Conservation (phyloP, 306 rosid species). For the Cucurbita argyrosperma region DNA sequence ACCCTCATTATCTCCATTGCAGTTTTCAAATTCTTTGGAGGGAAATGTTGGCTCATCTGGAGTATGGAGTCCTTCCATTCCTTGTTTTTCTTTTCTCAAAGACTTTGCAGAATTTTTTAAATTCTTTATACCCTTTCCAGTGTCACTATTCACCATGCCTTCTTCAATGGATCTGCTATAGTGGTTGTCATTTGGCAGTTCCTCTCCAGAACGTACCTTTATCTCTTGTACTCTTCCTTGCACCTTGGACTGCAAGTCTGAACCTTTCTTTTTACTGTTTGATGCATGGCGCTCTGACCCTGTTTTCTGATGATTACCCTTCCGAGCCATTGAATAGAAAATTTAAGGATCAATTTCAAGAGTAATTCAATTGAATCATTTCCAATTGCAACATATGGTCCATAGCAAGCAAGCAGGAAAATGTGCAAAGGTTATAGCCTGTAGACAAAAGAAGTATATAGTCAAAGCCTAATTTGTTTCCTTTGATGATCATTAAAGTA, state of each 20-base stretch:
- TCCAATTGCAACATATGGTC: background rate
- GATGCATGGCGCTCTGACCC: slow-evolving; percentile 41
- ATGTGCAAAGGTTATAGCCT: background rate
- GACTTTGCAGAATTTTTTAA: slow-evolving; percentile 18
- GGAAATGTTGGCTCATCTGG: slow-evolving; percentile 21
- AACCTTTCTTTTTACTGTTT: slow-evolving; percentile 32
- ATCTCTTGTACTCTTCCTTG: slow-evolving; percentile 29
- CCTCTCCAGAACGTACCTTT: slow-evolving; percentile 57
- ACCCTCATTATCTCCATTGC: slow-evolving; percentile 20
- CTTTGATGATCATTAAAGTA: background rate
- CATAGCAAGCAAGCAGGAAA: background rate
- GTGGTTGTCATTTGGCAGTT: slow-evolving; percentile 23
- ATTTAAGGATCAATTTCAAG: slow-evolving; percentile 3
- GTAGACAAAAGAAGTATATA: background rate
- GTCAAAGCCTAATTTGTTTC: background rate
- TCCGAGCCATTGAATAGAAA: slow-evolving; percentile 58
- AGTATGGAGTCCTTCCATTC: slow-evolving; percentile 16
- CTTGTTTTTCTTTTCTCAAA: slow-evolving; percentile 47
- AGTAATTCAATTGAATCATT: slow-evolving; percentile 15
- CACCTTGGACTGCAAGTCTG: slow-evolving; percentile 34
- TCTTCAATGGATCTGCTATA: slow-evolving; percentile 20
- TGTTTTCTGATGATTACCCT: slow-evolving; percentile 80
- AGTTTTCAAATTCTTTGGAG: slow-evolving; percentile 23
- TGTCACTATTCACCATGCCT: slow-evolving; percentile 15
- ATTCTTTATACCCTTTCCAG: slow-evolving; percentile 25